Base-by-base conservation (phyloP, 2,329 filamentous ascomycete genomes). In the Cercospora janseana region DNA sequence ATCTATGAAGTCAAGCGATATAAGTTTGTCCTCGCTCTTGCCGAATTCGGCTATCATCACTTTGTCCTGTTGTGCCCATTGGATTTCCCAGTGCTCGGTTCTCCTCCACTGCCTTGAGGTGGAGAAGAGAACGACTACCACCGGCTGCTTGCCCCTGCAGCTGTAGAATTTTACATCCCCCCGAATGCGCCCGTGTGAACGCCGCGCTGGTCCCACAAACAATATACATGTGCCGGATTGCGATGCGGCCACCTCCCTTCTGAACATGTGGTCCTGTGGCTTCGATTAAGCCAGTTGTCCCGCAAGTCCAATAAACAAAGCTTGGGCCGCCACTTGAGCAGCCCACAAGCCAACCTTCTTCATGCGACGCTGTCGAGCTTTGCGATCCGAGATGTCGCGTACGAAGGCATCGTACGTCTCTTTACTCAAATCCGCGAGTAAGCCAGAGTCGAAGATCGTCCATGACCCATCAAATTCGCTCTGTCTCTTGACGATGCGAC, bases 261-360 rank as follows among this genome's bases (percentile, higher is more conserved):
- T 13, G 12, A 32, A 13, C 7, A 32, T 12, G 29, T 12, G 8
- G 16, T 13, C 29, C 3, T 12, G 13, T 6, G 12, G 13, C n/a
- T 6, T 32, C 9, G 8, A 32, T 38, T 21, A 82, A 49, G 79
- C 79, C 55, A 82, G 76, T 60, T 90, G 93, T 12, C 92, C 92
- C 4, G 91, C 92, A 77, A 97, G 87, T 7, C 93, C 93, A 73
- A 97, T 86, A 66, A 97, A 93, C 27, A 98, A 79, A 3, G 92
- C 93, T 67, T 98, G 93, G 6, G 92, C 87, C 5, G 92, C 88
- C 50, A 98, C 75, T 61, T 92, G 91, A 49, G 97, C 77, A 3
- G 90, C 95, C 93, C 93, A 98, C 63, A 97, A 85, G 24, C 93
- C 93, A 21, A 95, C 93, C 72, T 97, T 95, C 69, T 91, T 95